Evolutionary conservation across 1,284 basidiomycete genomes (phyloP), one percentile per base, ranked within the genome.

Genomic region (Gymnopus androsaceus): DNA sequence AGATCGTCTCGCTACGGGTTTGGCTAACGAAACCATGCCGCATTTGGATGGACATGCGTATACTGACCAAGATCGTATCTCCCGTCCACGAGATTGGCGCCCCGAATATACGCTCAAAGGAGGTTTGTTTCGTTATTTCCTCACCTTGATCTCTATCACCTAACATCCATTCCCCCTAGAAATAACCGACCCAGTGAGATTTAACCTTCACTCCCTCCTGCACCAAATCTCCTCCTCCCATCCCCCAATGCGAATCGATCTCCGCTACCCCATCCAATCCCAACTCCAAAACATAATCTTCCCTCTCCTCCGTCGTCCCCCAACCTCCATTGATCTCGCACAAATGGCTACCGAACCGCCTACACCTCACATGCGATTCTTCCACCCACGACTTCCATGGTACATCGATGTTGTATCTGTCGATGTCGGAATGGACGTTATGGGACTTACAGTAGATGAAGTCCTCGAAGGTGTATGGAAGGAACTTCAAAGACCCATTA

Each of bases 371-470:
- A 75, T 85, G 69, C 76, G 79, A 11, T 58, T 85, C 49, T 79
- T 74, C 58, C 80, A 82, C 63, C 68, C 75, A 0, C 71, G 72
- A 30, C 66, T 83, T 8, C 84, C 83, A 2, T 85, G 84, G 83
- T 81, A 78, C 64, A 77, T 85, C 65, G 80, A 83, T 53, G 69
- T 83, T 23, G 63, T 64, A 19, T 17, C 67, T 72, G n/a, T 27
- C 14, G 41, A 25, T 12, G 46, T 48, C 31, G 46, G 46, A 14
- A 15, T 14, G 15, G 48, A 36, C 12, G 36, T 28, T 15, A 14
- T 50, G n/a, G 85, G 82, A 9, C 72, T 85, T 40, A 85, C 82
- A 3, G 67, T 87, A 3, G 69, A 69, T 41, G 83, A 87, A 51
- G 67, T 87, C 28, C 74, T 86, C 55, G 57, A 60, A 0, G 70